Evolutionary conservation across 352 stramenopile genomes (phyloP), one percentile per base, ranked within the genome.

Genomic region (Pythium volutum): DNA sequence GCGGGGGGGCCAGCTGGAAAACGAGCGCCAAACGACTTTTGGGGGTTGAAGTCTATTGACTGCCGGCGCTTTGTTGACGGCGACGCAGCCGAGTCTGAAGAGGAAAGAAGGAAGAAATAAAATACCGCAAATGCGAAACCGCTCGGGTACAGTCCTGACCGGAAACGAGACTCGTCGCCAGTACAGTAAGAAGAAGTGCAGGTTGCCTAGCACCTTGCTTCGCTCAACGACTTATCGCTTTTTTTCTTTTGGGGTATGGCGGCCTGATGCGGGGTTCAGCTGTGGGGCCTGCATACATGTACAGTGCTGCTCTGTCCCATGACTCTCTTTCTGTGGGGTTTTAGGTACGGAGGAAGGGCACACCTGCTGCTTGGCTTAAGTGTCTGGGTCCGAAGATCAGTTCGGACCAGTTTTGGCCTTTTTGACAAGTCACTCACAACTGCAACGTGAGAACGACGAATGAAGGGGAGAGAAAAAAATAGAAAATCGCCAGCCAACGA

Each of bases 281-380:
- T 11, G 46, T 4, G 3, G 14, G 18, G 46, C 41, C 34, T 25
- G 14, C 34, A 39, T 20, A 10, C 38, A 14, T n/a, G n/a, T n/a
- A n/a, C n/a, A n/a, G n/a, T n/a, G n/a, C n/a, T n/a, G 56, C 46
- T 50, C 49, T 65, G 58, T 65, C 58, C 58, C 58, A 65, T 59
- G 58, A 51, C 58, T 45, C 33, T 45, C 33, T 55, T 34, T 55
- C 22, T 62, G 31, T 23, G 18, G 14, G n/a, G 48, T 8, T 25
- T 16, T 7, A 12, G 42, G 34, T 42, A 23, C 52, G 52, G 25
- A 58, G 34, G 50, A 26, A 56, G 10, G 15, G 26, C 18, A 38
- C 46, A 39, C 46, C 46, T 23, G 27, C 31, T 36, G 31, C 31
- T 36, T 53, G 25, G 46, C 46, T 34, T 20, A n/a, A 20, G 39